Conservation (phyloP, 1,284 basidiomycete genomes). For the Termitomyces sp. region DNA sequence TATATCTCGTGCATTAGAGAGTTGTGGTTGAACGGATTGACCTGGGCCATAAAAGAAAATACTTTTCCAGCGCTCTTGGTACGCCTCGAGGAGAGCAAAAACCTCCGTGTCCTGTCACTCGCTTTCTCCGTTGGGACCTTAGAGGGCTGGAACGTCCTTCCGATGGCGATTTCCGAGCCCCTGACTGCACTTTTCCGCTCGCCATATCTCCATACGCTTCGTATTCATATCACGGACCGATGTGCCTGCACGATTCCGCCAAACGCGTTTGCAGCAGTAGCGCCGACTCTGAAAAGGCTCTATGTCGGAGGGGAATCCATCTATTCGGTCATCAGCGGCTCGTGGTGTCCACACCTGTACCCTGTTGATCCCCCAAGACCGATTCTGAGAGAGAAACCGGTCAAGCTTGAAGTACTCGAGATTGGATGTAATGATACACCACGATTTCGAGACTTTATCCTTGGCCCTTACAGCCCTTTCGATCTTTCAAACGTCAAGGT, state of each 20-base stretch:
- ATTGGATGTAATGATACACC: not conserved
- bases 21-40: not conserved
- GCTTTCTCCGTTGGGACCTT: not conserved
- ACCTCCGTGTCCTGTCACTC: not conserved
- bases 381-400: not conserved
- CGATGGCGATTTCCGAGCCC: not conserved
- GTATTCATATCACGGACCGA: not conserved
- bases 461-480: not conserved
- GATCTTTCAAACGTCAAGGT: not conserved
- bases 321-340: not conserved
- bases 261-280: not conserved
- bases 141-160: not conserved
- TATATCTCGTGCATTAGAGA: not conserved
- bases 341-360: not conserved
- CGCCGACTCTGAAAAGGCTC: not conserved
- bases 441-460: not conserved
- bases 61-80: not conserved
- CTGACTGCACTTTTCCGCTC: not conserved
- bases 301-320: not conserved
- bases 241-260: not conserved
- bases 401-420: not conserved
- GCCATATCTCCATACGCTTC: not conserved
- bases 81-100: not conserved
- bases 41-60: not conserved
- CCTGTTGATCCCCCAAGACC: not conserved